phyloP scores from a whole-genome alignment of 2,329 filamentous ascomycete genomes.

The Fusarium bactridioides region DNA sequence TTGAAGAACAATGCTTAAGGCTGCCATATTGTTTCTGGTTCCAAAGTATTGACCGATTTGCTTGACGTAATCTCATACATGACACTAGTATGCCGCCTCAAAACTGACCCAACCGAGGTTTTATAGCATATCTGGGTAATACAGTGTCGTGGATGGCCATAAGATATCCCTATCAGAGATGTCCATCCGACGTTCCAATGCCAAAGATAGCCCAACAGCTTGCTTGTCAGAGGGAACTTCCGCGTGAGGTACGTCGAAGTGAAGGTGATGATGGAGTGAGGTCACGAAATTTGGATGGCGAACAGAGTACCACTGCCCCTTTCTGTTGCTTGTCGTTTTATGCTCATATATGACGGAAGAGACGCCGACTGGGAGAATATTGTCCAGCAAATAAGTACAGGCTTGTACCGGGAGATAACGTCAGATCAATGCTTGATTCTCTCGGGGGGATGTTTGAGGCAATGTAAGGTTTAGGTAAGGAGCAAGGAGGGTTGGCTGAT shows the following conservation, averaged over 20 bases:
- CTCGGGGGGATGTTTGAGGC: neutral
- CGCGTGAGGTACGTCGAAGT: neutral
- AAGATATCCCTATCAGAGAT: neutral
- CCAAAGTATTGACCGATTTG: neutral
- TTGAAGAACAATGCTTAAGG: slow-evolving; percentile 34
- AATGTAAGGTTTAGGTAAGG: neutral
- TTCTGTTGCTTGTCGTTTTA: neutral
- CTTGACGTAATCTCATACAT: neutral
- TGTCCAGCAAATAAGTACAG: neutral
- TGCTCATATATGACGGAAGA: neutral
- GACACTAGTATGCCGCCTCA: slow-evolving; percentile 11
- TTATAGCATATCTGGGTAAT: slow-evolving; percentile 10
- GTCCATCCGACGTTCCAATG: neutral
- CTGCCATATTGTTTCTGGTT: slow-evolving; percentile 14
- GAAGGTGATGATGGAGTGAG: neutral
- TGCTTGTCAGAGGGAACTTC: neutral
- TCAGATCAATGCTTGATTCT: neutral
- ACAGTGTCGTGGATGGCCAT: neutral
- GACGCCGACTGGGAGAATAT: neutral
- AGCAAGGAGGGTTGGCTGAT: neutral
- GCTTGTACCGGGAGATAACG: neutral
- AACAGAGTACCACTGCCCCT: neutral
- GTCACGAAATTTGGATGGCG: neutral
- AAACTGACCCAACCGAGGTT: neutral
- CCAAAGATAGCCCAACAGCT: neutral